Conservation (phyloP, 2,329 filamentous ascomycete species). For the Clarireedia hainanense region DNA sequence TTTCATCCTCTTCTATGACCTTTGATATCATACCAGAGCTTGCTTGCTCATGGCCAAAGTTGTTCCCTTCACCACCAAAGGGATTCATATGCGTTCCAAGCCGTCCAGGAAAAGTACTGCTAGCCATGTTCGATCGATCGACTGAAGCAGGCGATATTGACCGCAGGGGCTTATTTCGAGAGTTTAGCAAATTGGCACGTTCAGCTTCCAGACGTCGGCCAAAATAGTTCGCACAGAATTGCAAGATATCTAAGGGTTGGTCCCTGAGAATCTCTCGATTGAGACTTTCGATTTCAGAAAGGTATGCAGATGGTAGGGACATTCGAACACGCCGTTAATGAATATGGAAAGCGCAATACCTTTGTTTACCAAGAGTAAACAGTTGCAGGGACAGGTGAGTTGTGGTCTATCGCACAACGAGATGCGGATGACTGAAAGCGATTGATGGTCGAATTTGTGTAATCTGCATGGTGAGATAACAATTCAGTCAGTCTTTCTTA, state of each 20-base stretch:
- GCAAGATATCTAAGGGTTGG: conserved; percentile 55
- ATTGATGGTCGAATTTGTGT: not conserved
- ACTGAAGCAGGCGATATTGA: conserved; percentile 30
- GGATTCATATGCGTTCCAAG: conserved; percentile 63
- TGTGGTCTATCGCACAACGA: not conserved
- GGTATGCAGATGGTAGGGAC: conserved; percentile 48
- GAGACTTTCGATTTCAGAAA: conserved; percentile 55
- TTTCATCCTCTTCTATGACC: conserved; percentile 49
- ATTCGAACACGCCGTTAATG: conserved; percentile 25
- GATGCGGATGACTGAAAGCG: not conserved
- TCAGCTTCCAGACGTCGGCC: conserved; percentile 56
- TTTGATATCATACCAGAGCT: conserved; percentile 51
- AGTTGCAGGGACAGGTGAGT: not conserved
- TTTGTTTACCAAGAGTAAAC: conserved; percentile 6
- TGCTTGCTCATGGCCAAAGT: conserved; percentile 21
- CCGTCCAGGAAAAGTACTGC: conserved; percentile 68
- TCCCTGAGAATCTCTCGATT: conserved; percentile 51
- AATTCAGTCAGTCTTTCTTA: not conserved
- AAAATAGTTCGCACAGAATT: conserved; percentile 66
- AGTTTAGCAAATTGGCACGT: conserved; percentile 47
- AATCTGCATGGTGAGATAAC: not conserved
- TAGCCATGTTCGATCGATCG: conserved; percentile 50
- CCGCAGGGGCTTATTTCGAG: conserved; percentile 15
- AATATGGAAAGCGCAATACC: conserved; percentile 1
- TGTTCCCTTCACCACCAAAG: conserved; percentile 48